Percentiles rank a stretch among this genome's conserved stretches.
These are phyloP conservation scores for Lyophyllum semitale DNA, from an alignment of 768 basidiomycete species.

Conservation along the genomic window DNA sequence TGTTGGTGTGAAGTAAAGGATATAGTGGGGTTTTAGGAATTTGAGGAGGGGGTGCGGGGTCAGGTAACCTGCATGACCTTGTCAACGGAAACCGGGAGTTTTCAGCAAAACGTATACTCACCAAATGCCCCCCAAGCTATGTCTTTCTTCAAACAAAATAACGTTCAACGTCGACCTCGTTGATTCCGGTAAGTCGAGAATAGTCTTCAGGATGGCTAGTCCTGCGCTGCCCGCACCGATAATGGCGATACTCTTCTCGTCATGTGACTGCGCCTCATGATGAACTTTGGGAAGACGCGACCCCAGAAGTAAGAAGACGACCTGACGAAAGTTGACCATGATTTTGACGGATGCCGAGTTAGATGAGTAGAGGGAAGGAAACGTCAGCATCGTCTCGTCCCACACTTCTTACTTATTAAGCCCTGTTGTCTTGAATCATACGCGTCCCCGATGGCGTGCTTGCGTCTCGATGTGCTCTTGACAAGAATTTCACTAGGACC, in stretches of 20 bases:
- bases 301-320: conserved; percentile 21
- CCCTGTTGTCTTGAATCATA: conserved; percentile 13
- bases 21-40: conserved; percentile 60
- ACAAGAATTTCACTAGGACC: conserved; percentile 6
- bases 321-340: conserved; percentile 28
- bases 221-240: conserved; percentile 62
- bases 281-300: not conserved
- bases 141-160: conserved; percentile 54
- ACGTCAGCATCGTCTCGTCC: too few species aligned
- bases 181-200: conserved; percentile 47
- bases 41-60: conserved; percentile 37
- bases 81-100: not conserved
- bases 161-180: conserved; percentile 42
- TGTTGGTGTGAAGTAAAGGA: conserved; percentile 54
- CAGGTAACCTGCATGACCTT: conserved; percentile 31
- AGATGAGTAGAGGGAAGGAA: too few species aligned
- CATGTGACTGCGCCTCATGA: conserved; percentile 8
- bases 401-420: not conserved
- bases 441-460: conserved; percentile 25
- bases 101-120: conserved; percentile 16
- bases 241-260: conserved; percentile 52
- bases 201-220: conserved; percentile 50
- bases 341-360: not conserved
- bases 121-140: conserved; percentile 61
- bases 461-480: not conserved